A percentile compares a stretch with the other conserved stretches of the same genome.
These are phyloP conservation scores for Penicillium flavigenum DNA, from an alignment of 495 filamentous ascomycete genomes.

Conservation along the genomic window DNA sequence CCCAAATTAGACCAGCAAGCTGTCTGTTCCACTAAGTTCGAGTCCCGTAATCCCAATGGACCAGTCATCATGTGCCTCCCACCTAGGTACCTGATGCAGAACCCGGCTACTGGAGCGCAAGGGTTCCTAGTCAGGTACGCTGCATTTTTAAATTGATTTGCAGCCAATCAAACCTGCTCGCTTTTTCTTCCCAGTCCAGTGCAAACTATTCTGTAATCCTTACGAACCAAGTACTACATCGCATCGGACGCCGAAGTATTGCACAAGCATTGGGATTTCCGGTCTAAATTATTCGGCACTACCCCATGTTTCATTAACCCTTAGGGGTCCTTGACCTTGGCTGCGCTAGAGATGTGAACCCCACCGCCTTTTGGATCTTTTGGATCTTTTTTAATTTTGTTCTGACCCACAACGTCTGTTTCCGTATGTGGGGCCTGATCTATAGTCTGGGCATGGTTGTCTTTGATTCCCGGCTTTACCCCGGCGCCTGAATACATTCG, in stretches of 20 bases:
- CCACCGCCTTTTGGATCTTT: constrained; percentile 1
- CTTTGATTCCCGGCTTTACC: not conserved
- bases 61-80: not conserved
- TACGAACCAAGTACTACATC: not conserved
- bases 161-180: not conserved
- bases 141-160: not conserved
- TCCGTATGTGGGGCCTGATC: not conserved
- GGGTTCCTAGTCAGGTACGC: not conserved
- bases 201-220: not conserved
- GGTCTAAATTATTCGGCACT: not conserved
- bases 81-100: not conserved
- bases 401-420: not conserved
- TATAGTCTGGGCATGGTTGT: not conserved
- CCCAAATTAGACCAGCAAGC: not conserved
- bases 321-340: not conserved
- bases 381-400: not conserved
- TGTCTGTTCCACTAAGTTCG: not conserved
- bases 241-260: not conserved
- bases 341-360: not conserved
- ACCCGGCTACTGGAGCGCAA: not conserved
- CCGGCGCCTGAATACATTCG: not conserved
- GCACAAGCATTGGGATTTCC: not conserved
- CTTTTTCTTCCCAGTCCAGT: not conserved
- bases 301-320: not conserved
- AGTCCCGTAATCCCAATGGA: not conserved